Evolutionary conservation across 305 asterid species (phyloP), one percentile per base, ranked within the genome.

Genomic region (Fraxinus greggii): DNA sequence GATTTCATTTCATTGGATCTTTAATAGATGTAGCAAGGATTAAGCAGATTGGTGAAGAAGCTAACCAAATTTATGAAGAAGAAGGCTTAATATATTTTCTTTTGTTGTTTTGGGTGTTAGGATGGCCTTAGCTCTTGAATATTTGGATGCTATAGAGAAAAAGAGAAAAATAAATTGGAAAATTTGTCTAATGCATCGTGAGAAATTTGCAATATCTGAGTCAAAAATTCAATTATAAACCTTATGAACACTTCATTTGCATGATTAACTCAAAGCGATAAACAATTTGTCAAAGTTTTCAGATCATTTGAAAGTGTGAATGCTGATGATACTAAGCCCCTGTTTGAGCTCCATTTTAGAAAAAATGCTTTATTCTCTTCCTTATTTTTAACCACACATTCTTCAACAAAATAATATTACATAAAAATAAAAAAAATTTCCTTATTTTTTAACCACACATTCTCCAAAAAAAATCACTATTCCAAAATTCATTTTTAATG

Each of bases 261-360:
- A 19, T 3, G 15, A 63, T 23, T 24, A 24, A 24, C 72, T 63
- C 15, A 24, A 7, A 8, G 28, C 5, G 7, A 36, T 36, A 65
- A 65, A 24, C 33, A 63, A 24, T 24, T 65, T 65, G 33, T 65
- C 73, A 65, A 65, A 65, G 5, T 65, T 79, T 42, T 2, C 31
- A 72, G 7, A 56, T 59, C 10, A 56, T 56, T 56, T 80, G 40
- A 38, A 79, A 79, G 61, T 12, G 7, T 24, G 65, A 70, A 51
- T 72, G 78, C 79, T 82, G 78, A 69, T 85, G 54, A 45, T 31
- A 63, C 13, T 63, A 38, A 38, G 45, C 45, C 45, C n/a, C 3
- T 40, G 48, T 40, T 40, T 40, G 15, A 10, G 48, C 48, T 40
- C 48, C 15, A 40, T 42, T 42, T 42, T 42, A 12, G 17, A 42